Percentiles rank a stretch among this genome's conserved stretches.
Evolutionary conservation across 2,329 filamentous ascomycete species (phyloP).

Genomic region (Pezicula neosporulosa): DNA sequence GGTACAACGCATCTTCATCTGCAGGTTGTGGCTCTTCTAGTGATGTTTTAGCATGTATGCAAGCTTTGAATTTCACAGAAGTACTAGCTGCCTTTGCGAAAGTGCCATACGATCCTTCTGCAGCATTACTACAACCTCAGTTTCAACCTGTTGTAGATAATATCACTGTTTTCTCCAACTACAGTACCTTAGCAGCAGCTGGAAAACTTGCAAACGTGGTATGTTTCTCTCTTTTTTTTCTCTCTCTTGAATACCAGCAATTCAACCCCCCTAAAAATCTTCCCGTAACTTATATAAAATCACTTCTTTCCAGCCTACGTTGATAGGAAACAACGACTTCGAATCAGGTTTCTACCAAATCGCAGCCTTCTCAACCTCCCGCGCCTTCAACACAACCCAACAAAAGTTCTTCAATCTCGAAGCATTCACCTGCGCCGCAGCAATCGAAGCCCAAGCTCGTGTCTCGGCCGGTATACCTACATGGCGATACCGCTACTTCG

Average conservation of each 20-base stretch:
- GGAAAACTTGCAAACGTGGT: constrained; percentile 13
- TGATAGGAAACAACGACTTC: constrained; percentile 21
- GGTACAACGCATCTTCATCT: constrained; percentile 10
- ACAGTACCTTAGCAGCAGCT: constrained; percentile 3
- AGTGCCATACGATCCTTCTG: constrained; percentile 4
- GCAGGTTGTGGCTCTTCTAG: constrained; percentile 15
- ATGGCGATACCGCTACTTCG: constrained; percentile 30
- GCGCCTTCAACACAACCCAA: constrained; percentile 2
- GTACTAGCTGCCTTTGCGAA: constrained; percentile 10
- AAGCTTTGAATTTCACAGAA: constrained; percentile 5
- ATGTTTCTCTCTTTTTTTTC: background rate
- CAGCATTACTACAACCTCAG: constrained; percentile 7
- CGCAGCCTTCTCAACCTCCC: constrained; percentile 4
- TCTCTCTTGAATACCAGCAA: background rate
- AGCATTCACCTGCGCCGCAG: constrained; percentile 27
- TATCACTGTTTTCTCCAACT: constrained; percentile 9
- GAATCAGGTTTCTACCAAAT: constrained; percentile 21
- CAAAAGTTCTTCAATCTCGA: constrained; percentile 17
- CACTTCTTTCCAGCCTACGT: constrained; percentile 3
- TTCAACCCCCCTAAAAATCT: too few species aligned
- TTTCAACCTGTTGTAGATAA: constrained; percentile 12
- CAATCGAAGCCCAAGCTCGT: constrained; percentile 13
- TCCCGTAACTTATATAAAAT: too few species aligned
- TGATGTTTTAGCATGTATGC: constrained; percentile 10
- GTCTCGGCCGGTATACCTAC: constrained; percentile 17